These are phyloP conservation scores for Marchantia polymorpha DNA, from an alignment of 225 moss, liverwort and hornwort species.

Conservation along the genomic window DNA sequence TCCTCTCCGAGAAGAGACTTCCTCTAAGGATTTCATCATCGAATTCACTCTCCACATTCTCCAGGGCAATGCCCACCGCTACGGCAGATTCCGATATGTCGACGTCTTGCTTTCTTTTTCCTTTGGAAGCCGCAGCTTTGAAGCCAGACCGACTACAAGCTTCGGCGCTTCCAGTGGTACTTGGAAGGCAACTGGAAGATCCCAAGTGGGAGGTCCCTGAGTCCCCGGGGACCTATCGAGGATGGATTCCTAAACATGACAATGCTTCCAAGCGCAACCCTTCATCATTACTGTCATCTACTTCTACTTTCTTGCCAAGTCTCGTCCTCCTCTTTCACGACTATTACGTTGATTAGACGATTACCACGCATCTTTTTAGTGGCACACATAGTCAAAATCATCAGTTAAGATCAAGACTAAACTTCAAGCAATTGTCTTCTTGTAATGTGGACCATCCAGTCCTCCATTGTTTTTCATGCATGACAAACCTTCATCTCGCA, in stretches of 20 bases:
- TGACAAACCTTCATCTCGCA: too few relatives aligned
- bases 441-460: too few relatives aligned
- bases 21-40: neutral
- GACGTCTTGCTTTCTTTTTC: slow-evolving; percentile 18
- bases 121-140: neutral
- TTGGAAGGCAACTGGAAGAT: slow-evolving; percentile 1
- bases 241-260: slow-evolving; percentile 13
- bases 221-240: neutral
- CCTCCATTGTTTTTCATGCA: too few relatives aligned
- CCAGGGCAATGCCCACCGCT: slow-evolving; percentile 17
- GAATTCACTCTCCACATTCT: slow-evolving; percentile 1
- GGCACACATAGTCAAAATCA: too few relatives aligned
- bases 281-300: slow-evolving; percentile 20
- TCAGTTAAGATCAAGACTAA: too few relatives aligned
- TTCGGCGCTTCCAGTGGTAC: neutral
- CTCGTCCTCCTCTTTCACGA: slow-evolving; percentile 16
- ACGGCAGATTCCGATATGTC: slow-evolving; percentile 19
- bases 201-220: slow-evolving; percentile 8
- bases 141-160: neutral
- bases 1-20: neutral
- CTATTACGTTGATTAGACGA: too few relatives aligned
- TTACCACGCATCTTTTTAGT: too few relatives aligned
- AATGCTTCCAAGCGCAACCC: slow-evolving; percentile 8
- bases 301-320: slow-evolving; percentile 19
- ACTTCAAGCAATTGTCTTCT: too few relatives aligned